Evolutionary conservation across 805 yeast genomes (phyloP).

Genomic region (Starmerella ratchasimensis): DNA sequence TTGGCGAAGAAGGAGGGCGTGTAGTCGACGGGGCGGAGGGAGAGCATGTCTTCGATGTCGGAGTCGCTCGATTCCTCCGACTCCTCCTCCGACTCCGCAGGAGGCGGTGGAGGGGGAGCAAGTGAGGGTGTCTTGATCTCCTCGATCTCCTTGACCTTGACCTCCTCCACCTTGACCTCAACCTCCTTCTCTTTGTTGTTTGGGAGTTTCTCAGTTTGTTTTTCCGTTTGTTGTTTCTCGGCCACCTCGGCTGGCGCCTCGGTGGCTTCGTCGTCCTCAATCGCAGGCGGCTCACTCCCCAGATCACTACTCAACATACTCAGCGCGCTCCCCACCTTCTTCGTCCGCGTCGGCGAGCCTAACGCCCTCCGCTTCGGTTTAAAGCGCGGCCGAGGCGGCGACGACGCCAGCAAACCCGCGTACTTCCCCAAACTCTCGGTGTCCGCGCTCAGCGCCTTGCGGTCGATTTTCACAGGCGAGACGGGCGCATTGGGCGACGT

Average conservation of each 20-base stretch:
- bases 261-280: neutral
- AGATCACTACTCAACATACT: too few species aligned
- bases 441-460: neutral
- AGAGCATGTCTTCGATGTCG: conserved; percentile 13
- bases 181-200: too few species aligned
- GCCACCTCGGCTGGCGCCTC: neutral
- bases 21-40: conserved; percentile 3
- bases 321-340: too few species aligned
- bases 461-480: neutral
- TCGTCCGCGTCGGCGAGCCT: neutral
- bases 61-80: conserved; percentile 3
- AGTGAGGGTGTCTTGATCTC: too few species aligned
- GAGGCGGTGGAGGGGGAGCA: too few species aligned
- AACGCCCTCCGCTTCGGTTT: neutral
- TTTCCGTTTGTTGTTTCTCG: neutral
- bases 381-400: conserved; percentile 15
- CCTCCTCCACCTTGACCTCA: too few species aligned
- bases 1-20: conserved; percentile 8
- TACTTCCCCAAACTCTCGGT: conserved; percentile 12
- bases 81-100: neutral
- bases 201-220: too few species aligned
- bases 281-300: too few species aligned
- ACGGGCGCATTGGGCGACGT: too few species aligned
- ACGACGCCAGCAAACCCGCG: conserved; percentile 12
- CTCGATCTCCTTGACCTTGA: too few species aligned